Evolutionary conservation across 176 grass and related monocot genomes (phyloP).

Genomic region (Coix lacrymajobi): DNA sequence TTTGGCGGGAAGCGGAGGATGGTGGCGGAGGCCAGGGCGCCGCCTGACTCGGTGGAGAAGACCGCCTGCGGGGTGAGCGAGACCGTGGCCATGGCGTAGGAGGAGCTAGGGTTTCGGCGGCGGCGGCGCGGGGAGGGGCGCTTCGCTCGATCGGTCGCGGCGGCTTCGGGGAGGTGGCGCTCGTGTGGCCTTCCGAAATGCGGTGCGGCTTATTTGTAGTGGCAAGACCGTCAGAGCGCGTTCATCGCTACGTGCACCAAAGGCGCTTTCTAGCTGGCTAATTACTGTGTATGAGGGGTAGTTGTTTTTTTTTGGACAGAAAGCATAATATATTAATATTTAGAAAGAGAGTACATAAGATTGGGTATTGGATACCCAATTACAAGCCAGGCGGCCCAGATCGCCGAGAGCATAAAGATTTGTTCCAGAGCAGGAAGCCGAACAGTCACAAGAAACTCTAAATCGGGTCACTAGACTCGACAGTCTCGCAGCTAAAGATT

Average conservation of each 20-base stretch:
- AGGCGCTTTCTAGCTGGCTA: too few species aligned
- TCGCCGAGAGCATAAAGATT: too few species aligned
- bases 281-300: too few species aligned
- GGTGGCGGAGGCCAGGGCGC: slow-evolving; percentile 37
- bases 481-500: too few species aligned
- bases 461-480: too few species aligned
- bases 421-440: too few species aligned
- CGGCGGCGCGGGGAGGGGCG: slow-evolving; percentile 3
- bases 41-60: slow-evolving; percentile 33
- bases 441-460: too few species aligned
- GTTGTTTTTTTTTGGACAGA: too few species aligned
- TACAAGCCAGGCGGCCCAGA: too few species aligned
- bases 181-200: slow-evolving; percentile 36
- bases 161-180: slow-evolving; percentile 31
- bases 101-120: slow-evolving; percentile 39
- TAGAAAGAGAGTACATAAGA: too few species aligned
- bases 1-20: slow-evolving; percentile 90
- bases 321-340: too few species aligned
- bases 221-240: neutral
- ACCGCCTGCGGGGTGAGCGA: slow-evolving; percentile 39
- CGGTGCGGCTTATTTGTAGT: slow-evolving; percentile 42
- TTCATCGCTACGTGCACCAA: neutral
- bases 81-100: slow-evolving; percentile 43
- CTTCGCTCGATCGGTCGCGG: slow-evolving; percentile 20
- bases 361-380: too few species aligned